Percentiles rank a stretch among this genome's conserved stretches.
Conservation (phyloP, 192 early-diverging fungal genomes). For the Coemansia sp. region DNA sequence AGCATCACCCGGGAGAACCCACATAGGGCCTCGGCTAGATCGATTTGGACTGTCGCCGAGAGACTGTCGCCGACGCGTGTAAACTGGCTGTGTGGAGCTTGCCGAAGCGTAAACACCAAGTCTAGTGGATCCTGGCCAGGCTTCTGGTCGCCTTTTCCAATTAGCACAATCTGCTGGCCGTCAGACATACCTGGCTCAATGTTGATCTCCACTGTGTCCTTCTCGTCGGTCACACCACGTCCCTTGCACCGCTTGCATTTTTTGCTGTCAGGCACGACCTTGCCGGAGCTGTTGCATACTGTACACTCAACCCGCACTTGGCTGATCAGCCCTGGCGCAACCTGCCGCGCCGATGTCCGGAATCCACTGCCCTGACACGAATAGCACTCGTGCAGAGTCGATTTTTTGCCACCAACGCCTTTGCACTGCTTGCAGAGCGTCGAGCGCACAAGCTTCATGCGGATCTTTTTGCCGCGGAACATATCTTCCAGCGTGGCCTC, state of each 20-base stretch:
- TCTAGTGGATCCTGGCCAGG: slow-evolving; percentile 90
- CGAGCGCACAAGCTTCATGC: slow-evolving; percentile 56
- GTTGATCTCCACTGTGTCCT: slow-evolving; percentile 87
- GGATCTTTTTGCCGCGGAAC: slow-evolving; percentile 71
- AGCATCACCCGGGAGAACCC: slow-evolving; percentile 82
- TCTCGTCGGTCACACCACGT: slow-evolving; percentile 75
- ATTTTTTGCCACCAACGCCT: slow-evolving; percentile 41
- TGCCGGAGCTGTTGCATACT: slow-evolving; percentile 71
- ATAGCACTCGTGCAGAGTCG: slow-evolving; percentile 45
- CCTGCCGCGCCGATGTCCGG: slow-evolving; percentile 27
- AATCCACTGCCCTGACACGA: slow-evolving; percentile 34
- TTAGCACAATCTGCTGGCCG: slow-evolving; percentile 85
- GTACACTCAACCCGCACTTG: slow-evolving; percentile 75
- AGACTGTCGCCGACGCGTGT: slow-evolving; percentile 80
- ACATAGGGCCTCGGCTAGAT: slow-evolving; percentile 86
- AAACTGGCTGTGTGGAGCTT: slow-evolving; percentile 79
- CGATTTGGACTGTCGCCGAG: slow-evolving; percentile 73
- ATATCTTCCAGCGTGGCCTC: slow-evolving; percentile 71
- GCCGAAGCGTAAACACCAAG: slow-evolving; percentile 86
- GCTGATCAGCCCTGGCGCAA: slow-evolving; percentile 51
- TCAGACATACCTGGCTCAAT: slow-evolving; percentile 94
- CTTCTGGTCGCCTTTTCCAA: slow-evolving; percentile 93
- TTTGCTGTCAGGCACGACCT: slow-evolving; percentile 82
- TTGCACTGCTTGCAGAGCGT: slow-evolving; percentile 46
- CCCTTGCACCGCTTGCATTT: slow-evolving; percentile 95